Evolutionary conservation across 176 grass and related monocot species (phyloP), one percentile per base, ranked within the genome.

Genomic region (Hsuehochloa calcarea): DNA sequence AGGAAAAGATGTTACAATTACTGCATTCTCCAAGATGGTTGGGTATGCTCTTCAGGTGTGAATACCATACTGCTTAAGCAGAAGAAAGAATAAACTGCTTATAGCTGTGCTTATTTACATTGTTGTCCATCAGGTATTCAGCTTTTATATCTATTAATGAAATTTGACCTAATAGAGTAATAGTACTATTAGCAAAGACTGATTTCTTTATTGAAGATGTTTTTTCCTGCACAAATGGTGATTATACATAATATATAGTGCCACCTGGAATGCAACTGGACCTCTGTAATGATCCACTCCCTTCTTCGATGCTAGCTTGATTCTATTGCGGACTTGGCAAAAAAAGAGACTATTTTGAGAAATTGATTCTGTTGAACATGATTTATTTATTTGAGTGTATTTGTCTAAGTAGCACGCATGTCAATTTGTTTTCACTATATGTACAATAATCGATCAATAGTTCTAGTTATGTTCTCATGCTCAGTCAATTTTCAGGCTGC

Each of bases 21-120:
- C 97, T 31, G 90, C 97, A 77, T 99, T 91, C 84, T 99, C 97
- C 66, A 99, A 99, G 75, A 99, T 99, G 90, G 97, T 99, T 5
- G 97, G 93, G 15, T 96, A 89, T 70, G 91, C 97, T 56, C 93
- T 99, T 74, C 88, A 99, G 97, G 93, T 99, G 46, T 89, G 26
- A 72, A 38, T 84, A 22, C 70, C 17, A 82, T 72, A 59, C 80
- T 81, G 66, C 20, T 26, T 74, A 59, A 82, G 34, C 64, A 20
- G 51, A 83, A 19, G 56, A 75, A 75, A 70, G 6, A 86, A 49
- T 50, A 19, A 59, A 45, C 43, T 54, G 15, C n/a, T 83, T 26
- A 47, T 70, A 41, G 13, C 14, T 23, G 22, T 62, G 16, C 60
- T 50, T 55, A 68, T 15, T 34, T 60, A 31, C 41, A 10, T 55